Evolutionary conservation across 2,329 filamentous ascomycete species (phyloP), one percentile per base, ranked within the genome.

Genomic region (Boeremia lycopersici): DNA sequence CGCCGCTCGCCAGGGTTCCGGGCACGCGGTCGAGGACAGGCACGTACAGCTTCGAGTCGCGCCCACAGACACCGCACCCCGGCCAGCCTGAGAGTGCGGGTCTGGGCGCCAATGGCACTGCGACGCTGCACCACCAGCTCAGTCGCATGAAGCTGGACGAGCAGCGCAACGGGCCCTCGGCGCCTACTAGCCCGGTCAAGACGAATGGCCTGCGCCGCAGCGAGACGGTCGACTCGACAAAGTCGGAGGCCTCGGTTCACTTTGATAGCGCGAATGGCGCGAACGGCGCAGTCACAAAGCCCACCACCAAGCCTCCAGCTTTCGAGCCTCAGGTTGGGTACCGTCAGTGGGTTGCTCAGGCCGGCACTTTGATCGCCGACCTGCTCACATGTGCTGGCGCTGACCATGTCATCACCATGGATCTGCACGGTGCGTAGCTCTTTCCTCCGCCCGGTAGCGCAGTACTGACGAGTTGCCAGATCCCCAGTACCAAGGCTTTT

Each of bases 321-420:
- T 89, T 89, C 74, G 85, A 91, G 73, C 87, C 91, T 17, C 93
- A 93, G 73, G 91, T 93, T 7, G 95, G 95, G 45, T 99, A 99
- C 77, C 95, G 95, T 80, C 91, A 96, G 79, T 99, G 95, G 95
- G 93, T 99, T 60, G 95, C 95, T 19, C 95, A 98, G 78, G 93
- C 95, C 36, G 95, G 95, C 56, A 98, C 93, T 28, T 84, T 99
- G 53, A 89, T 99, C 43, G 95, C 95, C 45, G 93, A 98, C 74
- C 85, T 99, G 39, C 82, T 99, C 62, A 97, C 92, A 35, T 97
- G 93, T 77, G 93, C 95, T 60, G 95, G 95, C 62, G 92, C 95
- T 40, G 93, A 99, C 75, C 95, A 98, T 76, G 88, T 95, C 73
- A 97, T 98, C 74, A 97, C 93, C 29, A 96, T 99, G 90, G 95